phyloP scores from a whole-genome alignment of 139 green algal species.

The Parachlorella kessleri region DNA sequence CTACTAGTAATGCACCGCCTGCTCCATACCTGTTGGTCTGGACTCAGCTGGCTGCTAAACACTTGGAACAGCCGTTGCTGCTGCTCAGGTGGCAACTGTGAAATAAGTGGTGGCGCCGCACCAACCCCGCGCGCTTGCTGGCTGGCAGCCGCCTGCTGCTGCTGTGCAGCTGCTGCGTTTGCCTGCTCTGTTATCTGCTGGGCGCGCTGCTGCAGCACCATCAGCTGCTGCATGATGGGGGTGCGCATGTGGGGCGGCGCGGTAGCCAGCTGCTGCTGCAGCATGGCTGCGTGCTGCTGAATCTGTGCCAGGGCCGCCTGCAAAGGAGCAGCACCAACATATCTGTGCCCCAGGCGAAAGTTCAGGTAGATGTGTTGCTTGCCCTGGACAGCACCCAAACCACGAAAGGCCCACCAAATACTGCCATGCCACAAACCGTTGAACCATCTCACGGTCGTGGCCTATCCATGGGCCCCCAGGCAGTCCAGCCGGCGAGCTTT shows the following conservation, averaged over 20 bases:
- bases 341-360: too few species aligned
- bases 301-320: background rate
- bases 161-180: slow-evolving; percentile 23
- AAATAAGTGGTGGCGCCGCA: slow-evolving; percentile 8
- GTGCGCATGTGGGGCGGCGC: slow-evolving; percentile 23
- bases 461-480: too few species aligned
- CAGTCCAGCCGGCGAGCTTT: too few species aligned
- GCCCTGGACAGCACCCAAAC: too few species aligned
- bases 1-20: too few species aligned
- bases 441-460: too few species aligned
- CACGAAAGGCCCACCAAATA: too few species aligned
- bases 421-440: too few species aligned
- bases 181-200: slow-evolving; percentile 9
- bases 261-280: slow-evolving; percentile 8
- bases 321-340: background rate
- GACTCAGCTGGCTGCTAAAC: too few species aligned
- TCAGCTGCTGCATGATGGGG: slow-evolving; percentile 35
- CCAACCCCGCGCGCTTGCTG: slow-evolving; percentile 8
- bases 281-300: slow-evolving; percentile 1
- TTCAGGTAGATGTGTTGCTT: too few species aligned
- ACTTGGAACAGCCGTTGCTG: too few species aligned
- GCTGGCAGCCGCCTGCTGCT: slow-evolving; percentile 19
- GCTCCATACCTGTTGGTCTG: too few species aligned
- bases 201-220: slow-evolving; percentile 31
- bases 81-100: slow-evolving; percentile 15